phyloP scores from a whole-genome alignment of 805 yeast genomes.

The Candida fluviatilis region DNA sequence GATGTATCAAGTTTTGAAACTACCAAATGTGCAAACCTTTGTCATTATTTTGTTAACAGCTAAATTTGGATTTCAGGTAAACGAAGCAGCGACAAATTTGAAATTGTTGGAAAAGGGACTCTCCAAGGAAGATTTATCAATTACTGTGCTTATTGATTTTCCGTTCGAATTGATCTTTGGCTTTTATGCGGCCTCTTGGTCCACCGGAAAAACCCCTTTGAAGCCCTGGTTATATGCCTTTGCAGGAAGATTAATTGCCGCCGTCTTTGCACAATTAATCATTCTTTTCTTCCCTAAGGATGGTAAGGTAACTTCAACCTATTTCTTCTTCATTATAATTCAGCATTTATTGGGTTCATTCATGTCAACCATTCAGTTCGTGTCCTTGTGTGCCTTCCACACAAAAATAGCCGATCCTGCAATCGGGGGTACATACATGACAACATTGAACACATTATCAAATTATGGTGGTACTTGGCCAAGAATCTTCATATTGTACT shows the following conservation, averaged over 20 bases:
- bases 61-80: conserved; percentile 91
- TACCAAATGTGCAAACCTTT: conserved; percentile 69
- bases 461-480: conserved; percentile 99
- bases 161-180: conserved; percentile 96
- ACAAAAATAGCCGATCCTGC: conserved; percentile 92
- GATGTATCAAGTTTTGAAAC: conserved; percentile 64
- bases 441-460: conserved; percentile 84
- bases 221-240: conserved; percentile 90
- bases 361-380: conserved; percentile 94
- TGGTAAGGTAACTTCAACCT: conserved; percentile 44
- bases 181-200: conserved; percentile 94
- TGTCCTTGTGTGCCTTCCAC: conserved; percentile 90
- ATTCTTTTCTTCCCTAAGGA: conserved; percentile 67
- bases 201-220: conserved; percentile 70
- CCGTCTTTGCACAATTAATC: conserved; percentile 67
- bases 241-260: conserved; percentile 75
- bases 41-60: conserved; percentile 72
- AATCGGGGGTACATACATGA: conserved; percentile 98
- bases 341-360: conserved; percentile 86
- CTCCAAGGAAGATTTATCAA: conserved; percentile 87
- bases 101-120: conserved; percentile 89
- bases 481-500: conserved; percentile 65
- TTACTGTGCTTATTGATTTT: conserved; percentile 89
- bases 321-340: conserved; percentile 67
- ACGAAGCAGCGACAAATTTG: conserved; percentile 92